These are phyloP conservation scores for Phalaenopsis aphrodite DNA, from an alignment of 106 monocot species.

Conservation along the genomic window DNA sequence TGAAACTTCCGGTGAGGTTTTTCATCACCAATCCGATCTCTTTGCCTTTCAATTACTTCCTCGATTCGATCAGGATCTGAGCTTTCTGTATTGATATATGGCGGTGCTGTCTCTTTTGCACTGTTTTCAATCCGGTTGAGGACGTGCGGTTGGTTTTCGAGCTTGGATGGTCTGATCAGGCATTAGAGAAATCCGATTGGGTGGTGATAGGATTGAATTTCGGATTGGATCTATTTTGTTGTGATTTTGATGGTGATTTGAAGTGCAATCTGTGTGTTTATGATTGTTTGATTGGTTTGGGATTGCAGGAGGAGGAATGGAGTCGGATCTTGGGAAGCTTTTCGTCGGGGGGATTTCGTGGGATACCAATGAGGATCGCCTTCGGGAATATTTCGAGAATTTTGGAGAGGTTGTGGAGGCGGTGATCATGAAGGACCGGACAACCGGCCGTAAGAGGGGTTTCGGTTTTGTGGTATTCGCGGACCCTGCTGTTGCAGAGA, in stretches of 20 bases:
- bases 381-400: constrained; percentile 49
- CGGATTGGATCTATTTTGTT: background rate
- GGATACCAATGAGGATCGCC: constrained; percentile 63
- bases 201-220: background rate
- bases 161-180: background rate
- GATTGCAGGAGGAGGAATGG: constrained; percentile 33
- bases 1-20: constrained; percentile 18
- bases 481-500: constrained; percentile 46
- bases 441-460: constrained; percentile 58
- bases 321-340: constrained; percentile 60
- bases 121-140: constrained; percentile 8
- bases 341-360: constrained; percentile 72
- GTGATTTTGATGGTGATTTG: background rate
- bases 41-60: background rate
- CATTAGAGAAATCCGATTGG: background rate
- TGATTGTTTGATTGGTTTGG: background rate
- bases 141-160: background rate
- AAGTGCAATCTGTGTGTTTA: background rate
- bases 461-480: constrained; percentile 61
- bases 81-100: background rate
- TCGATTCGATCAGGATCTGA: background rate
- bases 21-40: background rate
- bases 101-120: background rate
- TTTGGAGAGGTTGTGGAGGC: constrained; percentile 69
- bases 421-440: constrained; percentile 65